Base-by-base conservation (phyloP, 495 filamentous ascomycete species). In the Trichoderma orchidacearum region DNA sequence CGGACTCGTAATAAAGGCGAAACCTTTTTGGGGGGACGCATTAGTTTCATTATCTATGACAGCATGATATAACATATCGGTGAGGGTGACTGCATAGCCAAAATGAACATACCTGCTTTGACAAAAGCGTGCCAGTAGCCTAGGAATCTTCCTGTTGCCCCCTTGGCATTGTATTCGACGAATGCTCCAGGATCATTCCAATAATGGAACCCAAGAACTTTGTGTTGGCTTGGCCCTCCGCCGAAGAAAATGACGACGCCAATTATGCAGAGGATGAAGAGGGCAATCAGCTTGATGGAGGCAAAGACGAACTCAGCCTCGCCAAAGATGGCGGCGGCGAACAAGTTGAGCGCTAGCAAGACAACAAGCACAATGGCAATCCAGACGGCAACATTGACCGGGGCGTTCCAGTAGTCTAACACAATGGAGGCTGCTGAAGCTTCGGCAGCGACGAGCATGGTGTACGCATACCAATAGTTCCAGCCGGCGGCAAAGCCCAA, bases 401-500 rank as follows among this genome's bases (percentile, higher is more conserved):
- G 64, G 0, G 71, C 59, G 4, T 73, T 62, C 80, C 80, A 83
- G 60, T 81, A 85, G 17, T 75, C 65, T 41, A 84, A 68, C 56
- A 84, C 65, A 55, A 78, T 75, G 58, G 68, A 71, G 25, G 73
- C 77, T 1, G 77, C 77, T 0, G 72, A 69, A 13, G 67, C 70
- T 58, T 80, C 77, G 32, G 76, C 77, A 0, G 72, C 74, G 25
- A 78, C 61, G 6, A 77, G 66, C 35, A 78, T 71, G n/a, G 73
- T 61, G 55, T 75, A 76, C 0, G 28, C 70, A 50, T 78, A 76
- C 73, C 73, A 77, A 60, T 76, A 85, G 59, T 89, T 90, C 86
- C 85, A 90, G 15, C 89, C 89, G 62, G 85, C 83, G 35, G 89
- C 84, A 62, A 91, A 91, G 15, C 87, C 87, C 61, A 92, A 70